Conservation (phyloP, 1,284 basidiomycete genomes). For the Pseudozyma sp. region DNA sequence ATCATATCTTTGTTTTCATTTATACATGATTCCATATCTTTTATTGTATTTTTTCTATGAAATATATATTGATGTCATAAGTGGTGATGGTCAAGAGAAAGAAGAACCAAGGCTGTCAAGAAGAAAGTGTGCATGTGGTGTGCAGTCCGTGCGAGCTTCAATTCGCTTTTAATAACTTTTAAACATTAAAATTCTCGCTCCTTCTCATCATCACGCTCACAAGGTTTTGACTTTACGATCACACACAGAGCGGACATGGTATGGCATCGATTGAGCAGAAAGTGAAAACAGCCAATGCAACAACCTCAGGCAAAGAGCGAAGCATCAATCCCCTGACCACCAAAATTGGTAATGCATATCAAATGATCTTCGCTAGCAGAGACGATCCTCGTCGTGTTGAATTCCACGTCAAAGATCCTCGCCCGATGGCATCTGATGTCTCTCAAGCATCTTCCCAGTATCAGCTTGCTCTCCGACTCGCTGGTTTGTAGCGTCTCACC, state of each 20-base stretch:
- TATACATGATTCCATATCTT: background rate
- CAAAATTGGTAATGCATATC: conserved; percentile 54
- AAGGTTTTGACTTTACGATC: too few species aligned
- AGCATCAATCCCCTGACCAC: conserved; percentile 37
- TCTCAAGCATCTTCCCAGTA: conserved; percentile 18
- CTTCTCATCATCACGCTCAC: too few species aligned
- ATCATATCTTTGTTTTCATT: conserved; percentile 3
- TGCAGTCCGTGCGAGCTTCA: too few species aligned
- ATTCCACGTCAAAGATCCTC: conserved; percentile 52
- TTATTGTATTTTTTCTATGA: background rate
- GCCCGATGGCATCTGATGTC: conserved; percentile 34
- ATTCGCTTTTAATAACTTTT: too few species aligned
- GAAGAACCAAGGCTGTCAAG: too few species aligned
- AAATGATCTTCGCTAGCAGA: conserved; percentile 53
- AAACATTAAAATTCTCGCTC: too few species aligned
- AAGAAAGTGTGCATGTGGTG: too few species aligned
- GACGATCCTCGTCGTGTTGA: conserved; percentile 52
- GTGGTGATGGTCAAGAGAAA: too few species aligned
- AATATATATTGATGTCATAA: too few species aligned
- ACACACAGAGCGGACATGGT: too few species aligned
- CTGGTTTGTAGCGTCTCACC: too few species aligned
- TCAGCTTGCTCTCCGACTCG: background rate
- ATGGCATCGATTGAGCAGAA: background rate
- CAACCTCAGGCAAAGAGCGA: conserved; percentile 49
- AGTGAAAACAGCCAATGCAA: too few species aligned